These are phyloP conservation scores for Didymella lethalis DNA, from an alignment of 2,329 filamentous ascomycete genomes.

Conservation along the genomic window DNA sequence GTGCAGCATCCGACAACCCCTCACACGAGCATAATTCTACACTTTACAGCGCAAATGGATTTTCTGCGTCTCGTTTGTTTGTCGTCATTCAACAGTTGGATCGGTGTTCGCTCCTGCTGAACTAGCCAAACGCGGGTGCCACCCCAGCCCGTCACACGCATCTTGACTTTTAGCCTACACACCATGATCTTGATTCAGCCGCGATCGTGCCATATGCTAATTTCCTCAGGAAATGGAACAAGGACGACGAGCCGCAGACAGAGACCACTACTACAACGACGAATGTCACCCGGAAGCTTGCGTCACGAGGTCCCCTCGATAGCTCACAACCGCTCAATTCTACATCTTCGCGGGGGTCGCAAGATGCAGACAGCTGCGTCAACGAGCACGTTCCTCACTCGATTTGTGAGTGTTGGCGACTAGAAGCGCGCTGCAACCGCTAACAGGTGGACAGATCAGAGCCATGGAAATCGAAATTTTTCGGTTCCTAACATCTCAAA, in stretches of 20 bases:
- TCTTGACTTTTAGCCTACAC: slow-evolving; percentile 11
- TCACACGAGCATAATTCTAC: slow-evolving; percentile 17
- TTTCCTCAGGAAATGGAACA: slow-evolving; percentile 52
- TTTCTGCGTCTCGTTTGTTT: slow-evolving; percentile 19
- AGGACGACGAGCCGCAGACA: slow-evolving; percentile 50
- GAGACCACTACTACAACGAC: slow-evolving; percentile 31
- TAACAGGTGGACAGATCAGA: slow-evolving; percentile 54
- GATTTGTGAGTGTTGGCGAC: slow-evolving; percentile 61
- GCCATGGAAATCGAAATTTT: slow-evolving; percentile 54
- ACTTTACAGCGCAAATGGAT: slow-evolving; percentile 3
- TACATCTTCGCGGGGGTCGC: slow-evolving; percentile 49
- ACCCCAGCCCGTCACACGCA: slow-evolving; percentile 28
- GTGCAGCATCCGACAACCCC: slow-evolving; percentile 37
- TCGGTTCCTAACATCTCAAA: slow-evolving; percentile 51
- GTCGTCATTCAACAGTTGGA: slow-evolving; percentile 36
- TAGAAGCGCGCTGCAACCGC: neutral
- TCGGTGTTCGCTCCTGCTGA: slow-evolving; percentile 24
- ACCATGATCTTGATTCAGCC: slow-evolving; percentile 18
- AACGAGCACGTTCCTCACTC: slow-evolving; percentile 69
- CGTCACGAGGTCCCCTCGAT: slow-evolving; percentile 50
- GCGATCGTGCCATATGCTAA: slow-evolving; percentile 32
- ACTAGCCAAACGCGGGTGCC: slow-evolving; percentile 32
- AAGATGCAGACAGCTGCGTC: slow-evolving; percentile 57
- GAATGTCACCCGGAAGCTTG: slow-evolving; percentile 49
- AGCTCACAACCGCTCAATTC: slow-evolving; percentile 42